phyloP scores from a whole-genome alignment of 352 stramenopile genomes.

The Pythium insidiosum region DNA sequence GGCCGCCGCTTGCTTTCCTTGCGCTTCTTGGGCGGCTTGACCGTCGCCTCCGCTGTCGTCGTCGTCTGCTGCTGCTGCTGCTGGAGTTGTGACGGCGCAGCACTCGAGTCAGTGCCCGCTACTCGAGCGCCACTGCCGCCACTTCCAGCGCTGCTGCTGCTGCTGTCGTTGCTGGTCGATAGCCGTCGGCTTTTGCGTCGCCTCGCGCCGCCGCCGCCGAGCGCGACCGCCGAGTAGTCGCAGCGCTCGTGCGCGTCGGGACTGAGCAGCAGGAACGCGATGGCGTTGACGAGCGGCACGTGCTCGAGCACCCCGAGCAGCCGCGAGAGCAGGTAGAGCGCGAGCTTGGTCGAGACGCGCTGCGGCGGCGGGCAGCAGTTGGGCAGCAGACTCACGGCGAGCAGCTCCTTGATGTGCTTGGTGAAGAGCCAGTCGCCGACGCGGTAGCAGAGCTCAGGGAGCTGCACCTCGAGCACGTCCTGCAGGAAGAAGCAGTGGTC shows the following conservation, averaged over 20 bases:
- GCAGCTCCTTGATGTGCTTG: constrained; percentile 52
- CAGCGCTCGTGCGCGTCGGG: constrained; percentile 47
- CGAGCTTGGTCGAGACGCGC: constrained; percentile 67
- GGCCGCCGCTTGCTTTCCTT: constrained; percentile 6
- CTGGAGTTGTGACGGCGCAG: not conserved
- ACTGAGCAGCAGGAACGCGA: constrained; percentile 71
- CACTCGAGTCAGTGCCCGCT: too few species aligned
- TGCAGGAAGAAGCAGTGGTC: constrained; percentile 84
- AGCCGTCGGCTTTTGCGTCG: constrained; percentile 6
- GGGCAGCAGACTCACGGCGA: constrained; percentile 66
- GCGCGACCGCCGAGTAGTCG: constrained; percentile 49
- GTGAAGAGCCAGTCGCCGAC: constrained; percentile 69
- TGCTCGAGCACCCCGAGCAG: constrained; percentile 73
- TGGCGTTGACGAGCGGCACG: constrained; percentile 73
- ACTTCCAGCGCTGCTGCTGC: not conserved
- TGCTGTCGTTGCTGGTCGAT: not conserved
- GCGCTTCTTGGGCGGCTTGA: constrained; percentile 6
- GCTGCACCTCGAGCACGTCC: constrained; percentile 74
- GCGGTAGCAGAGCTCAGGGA: constrained; percentile 78
- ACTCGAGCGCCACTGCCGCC: not conserved
- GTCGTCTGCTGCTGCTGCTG: not conserved
- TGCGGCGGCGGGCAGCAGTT: constrained; percentile 66
- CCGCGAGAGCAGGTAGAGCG: constrained; percentile 68
- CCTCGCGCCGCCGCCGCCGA: constrained; percentile 34
- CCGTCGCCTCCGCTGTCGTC: constrained; percentile 14